Base-by-base conservation (phyloP, 2,329 filamentous ascomycete species). In the Aspergillus calidoustus region DNA sequence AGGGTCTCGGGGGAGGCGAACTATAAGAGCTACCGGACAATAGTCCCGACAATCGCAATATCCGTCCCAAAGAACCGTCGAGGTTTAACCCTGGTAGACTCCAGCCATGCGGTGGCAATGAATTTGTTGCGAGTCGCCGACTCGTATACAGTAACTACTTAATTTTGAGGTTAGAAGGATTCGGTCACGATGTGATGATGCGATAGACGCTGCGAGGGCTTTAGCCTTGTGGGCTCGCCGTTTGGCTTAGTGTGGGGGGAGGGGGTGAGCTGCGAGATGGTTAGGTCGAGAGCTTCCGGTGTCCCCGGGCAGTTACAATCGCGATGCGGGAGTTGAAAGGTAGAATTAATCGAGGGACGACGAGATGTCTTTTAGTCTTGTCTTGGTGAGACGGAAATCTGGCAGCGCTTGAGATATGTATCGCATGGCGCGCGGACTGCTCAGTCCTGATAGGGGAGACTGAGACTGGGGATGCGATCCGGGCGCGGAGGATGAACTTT, bases 21-120 rank as follows among this genome's bases (percentile, higher is more conserved):
- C 11, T 41, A 13, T 15, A 41, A 41, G n/a, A 47, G 44, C 44
- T 47, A 47, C 44, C n/a, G 44, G 44, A 47, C 44, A 23, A 53
- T 53, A 53, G 50, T 41, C 50, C 31, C 50, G 50, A 41, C 50
- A 53, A 53, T 53, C 50, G 34, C n/a, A 53, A 53, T 53, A 23
- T 53, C 50, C 49, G 30, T 53, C 19, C 46, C 34, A 41, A 41
- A 15, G 34, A 41, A 41, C 11, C 34, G 15, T 41, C 34, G 13
- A 7, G 25, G 4, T 28, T 28, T 7, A 41, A 41, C 34, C 13
- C 34, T 41, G 34, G 34, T 13, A 41, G 34, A 13, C 9, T 41
- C 3, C 11, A 41, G 34, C 34, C 11, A 41, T 11, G 13, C 5
- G 9, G 11, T 41, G 13, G 34, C 13, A 11, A 15, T 13, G 3